Base-by-base conservation (phyloP, 305 asterid genomes). In the Fraxinus dipetala region DNA sequence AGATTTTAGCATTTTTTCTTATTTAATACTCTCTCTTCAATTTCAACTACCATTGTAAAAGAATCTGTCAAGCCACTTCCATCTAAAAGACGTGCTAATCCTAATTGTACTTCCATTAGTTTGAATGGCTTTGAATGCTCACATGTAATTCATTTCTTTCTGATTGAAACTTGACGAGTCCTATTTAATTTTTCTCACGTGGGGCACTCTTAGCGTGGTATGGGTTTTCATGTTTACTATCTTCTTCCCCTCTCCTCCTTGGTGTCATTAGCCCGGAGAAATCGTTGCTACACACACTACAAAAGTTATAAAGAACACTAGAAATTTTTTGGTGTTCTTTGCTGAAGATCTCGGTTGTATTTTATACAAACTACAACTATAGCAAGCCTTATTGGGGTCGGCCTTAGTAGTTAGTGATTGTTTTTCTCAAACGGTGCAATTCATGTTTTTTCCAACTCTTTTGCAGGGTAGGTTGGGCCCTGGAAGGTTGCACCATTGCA, bases 401-500 rank as follows among this genome's bases (percentile, higher is more conserved):
- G 67, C 28, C 67, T 56, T 56, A 28, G 73, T 32, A 14, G 16
- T 74, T 5, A 10, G 28, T 36, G 77, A 51, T 13, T 22, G 67
- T 45, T 80, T 72, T 80, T 38, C 78, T 48, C n/a, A 34, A 38
- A 79, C 4, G 22, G 1, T 18, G 7, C 7, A 59, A 63, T 72
- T 79, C 72, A 74, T 70, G 30, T 35, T 73, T 82, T 81, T n/a
- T 73, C 56, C 18, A 45, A 51, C 78, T 77, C 78, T 35, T 70
- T 85, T 61, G 77, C 90, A 95, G 99, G 99, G 99, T 80, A 87
- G 98, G 87, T 87, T 95, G 79, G 99, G 99, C 69, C 99, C 99
- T 0, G 99, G 98, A 83, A 91, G 98, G 88, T 80, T 95, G 86
- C 98, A 94, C 88, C 99, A 95, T 85, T 95, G 98, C 95, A 94